Percentiles rank a stretch among this genome's conserved stretches.
phyloP scores from a whole-genome alignment of 768 basidiomycete genomes.

The Russula olivacea region DNA sequence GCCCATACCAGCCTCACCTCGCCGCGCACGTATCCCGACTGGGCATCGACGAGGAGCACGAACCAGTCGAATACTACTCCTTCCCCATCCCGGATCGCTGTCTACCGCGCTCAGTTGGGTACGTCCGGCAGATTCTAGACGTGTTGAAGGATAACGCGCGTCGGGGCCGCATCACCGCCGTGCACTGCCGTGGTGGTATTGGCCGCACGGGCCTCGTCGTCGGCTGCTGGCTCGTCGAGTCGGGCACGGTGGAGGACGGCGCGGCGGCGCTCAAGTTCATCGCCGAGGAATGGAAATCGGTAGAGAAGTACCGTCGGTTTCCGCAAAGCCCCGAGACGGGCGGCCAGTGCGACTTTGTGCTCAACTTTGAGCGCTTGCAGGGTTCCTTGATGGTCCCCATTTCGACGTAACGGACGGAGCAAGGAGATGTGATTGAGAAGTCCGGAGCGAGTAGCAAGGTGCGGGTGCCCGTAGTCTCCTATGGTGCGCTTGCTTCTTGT shows the following conservation, averaged over 20 bases:
- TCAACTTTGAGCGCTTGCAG: slow-evolving; percentile 39
- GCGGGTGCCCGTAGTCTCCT: background rate
- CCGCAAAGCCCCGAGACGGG: slow-evolving; percentile 78
- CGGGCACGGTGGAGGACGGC: slow-evolving; percentile 54
- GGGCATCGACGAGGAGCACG: slow-evolving; percentile 37
- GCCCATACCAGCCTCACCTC: slow-evolving; percentile 56
- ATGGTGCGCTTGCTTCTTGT: background rate
- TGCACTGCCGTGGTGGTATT: slow-evolving; percentile 77
- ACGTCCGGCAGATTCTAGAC: slow-evolving; percentile 53
- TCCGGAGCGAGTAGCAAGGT: background rate
- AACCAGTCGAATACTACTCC: slow-evolving; percentile 60
- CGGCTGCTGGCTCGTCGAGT: slow-evolving; percentile 74
- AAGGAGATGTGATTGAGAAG: background rate
- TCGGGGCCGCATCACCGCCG: slow-evolving; percentile 57
- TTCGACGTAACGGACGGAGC: background rate
- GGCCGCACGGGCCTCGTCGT: slow-evolving; percentile 59
- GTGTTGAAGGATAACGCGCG: slow-evolving; percentile 55
- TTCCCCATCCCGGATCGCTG: slow-evolving; percentile 74
- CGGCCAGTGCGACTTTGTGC: slow-evolving; percentile 70
- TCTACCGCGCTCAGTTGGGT: slow-evolving; percentile 52
- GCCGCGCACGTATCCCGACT: slow-evolving; percentile 47
- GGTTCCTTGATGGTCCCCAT: background rate
- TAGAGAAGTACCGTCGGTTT: slow-evolving; percentile 72
- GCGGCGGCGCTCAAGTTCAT: slow-evolving; percentile 59
- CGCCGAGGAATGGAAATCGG: slow-evolving; percentile 63